Conservation (phyloP, 2,329 filamentous ascomycete genomes). For the Xylariales sp. region DNA sequence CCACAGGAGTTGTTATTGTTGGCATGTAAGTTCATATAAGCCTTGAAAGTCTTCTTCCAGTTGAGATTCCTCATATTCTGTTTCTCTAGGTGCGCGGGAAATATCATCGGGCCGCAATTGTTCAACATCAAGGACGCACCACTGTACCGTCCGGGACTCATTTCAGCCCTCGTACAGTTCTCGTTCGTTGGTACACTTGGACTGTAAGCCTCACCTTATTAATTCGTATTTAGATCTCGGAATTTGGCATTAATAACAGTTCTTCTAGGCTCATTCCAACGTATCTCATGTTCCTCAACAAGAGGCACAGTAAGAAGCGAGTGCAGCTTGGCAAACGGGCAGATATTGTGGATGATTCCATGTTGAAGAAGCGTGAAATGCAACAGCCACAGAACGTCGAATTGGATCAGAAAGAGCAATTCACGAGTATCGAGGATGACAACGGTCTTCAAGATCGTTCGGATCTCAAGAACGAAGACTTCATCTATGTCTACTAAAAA, state of each 20-base stretch:
- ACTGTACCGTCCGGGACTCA: conserved; percentile 66
- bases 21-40: conserved; percentile 54
- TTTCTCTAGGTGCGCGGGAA: conserved; percentile 61
- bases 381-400: conserved; percentile 45
- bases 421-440: conserved; percentile 52
- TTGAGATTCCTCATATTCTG: no score
- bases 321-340: conserved; percentile 63
- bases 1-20: conserved; percentile 69
- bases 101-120: conserved; percentile 72
- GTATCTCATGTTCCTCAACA: conserved; percentile 62
- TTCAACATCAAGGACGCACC: conserved; percentile 70
- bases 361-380: conserved; percentile 52
- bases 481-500: conserved; percentile 60
- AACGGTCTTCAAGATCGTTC: conserved; percentile 70
- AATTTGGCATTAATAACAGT: background rate
- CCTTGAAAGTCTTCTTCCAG: no score
- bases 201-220: conserved; percentile 39
- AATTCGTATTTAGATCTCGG: conserved; percentile 44
- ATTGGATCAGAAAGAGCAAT: conserved; percentile 50
- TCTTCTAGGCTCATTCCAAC: conserved; percentile 48
- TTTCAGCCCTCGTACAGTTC: conserved; percentile 70
- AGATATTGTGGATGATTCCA: conserved; percentile 59
- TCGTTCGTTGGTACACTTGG: conserved; percentile 63
- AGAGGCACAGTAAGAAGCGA: conserved; percentile 56
- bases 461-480: conserved; percentile 75